Evolutionary conservation across 768 basidiomycete genomes (phyloP).

Genomic region (Psilocybe azurescens): DNA sequence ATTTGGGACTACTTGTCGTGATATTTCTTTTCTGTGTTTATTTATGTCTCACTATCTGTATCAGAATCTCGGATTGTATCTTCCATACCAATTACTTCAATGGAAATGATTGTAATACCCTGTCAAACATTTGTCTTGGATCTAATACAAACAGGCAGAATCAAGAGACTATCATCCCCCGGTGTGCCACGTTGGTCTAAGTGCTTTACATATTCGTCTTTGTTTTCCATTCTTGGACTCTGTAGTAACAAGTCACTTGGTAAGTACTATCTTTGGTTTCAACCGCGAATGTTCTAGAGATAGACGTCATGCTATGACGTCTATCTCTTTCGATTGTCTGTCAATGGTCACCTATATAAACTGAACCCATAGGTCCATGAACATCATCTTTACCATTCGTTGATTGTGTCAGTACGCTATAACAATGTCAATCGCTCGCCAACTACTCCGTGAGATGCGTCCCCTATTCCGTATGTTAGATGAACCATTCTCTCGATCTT

Average conservation of each 20-base stretch:
- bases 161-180: no score
- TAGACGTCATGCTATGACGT: neutral
- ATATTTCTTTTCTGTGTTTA: slow-evolving; percentile 3
- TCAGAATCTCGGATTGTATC: slow-evolving; percentile 10
- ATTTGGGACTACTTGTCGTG: neutral
- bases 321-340: neutral
- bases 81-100: slow-evolving; percentile 1
- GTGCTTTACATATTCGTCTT: neutral
- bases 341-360: neutral
- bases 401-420: neutral
- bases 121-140: neutral
- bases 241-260: neutral
- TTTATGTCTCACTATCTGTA: slow-evolving; percentile 8
- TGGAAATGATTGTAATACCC: neutral
- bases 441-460: slow-evolving; percentile 70
- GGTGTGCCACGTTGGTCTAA: neutral
- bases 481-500: slow-evolving; percentile 54
- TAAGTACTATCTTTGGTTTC: neutral
- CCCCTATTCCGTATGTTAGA: slow-evolving; percentile 81
- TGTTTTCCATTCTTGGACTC: no score
- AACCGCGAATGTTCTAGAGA: neutral
- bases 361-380: no score
- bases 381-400: neutral
- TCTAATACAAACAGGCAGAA: no score
- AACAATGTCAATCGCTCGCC: slow-evolving; percentile 69